Evolutionary conservation across 805 yeast genomes (phyloP).

Genomic region (Dipodascus albidus): DNA sequence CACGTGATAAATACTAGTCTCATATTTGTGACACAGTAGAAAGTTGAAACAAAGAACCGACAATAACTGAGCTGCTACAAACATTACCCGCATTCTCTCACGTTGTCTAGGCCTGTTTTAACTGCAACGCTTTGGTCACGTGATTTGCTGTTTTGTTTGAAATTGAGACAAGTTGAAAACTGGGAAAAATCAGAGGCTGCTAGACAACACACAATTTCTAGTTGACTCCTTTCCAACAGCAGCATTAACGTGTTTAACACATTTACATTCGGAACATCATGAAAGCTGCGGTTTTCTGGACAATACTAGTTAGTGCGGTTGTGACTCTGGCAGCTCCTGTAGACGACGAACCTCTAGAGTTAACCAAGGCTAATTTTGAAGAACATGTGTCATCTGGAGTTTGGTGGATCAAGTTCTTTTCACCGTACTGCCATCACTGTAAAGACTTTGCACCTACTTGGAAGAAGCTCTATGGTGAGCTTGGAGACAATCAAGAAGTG

Average conservation of each 20-base stretch:
- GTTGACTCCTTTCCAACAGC: too few species aligned
- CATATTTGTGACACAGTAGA: too few species aligned
- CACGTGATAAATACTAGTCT: too few species aligned
- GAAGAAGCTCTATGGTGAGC: constrained; percentile 49
- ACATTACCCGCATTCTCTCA: too few species aligned
- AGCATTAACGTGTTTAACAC: background rate
- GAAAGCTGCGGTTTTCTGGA: background rate
- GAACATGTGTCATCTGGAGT: constrained; percentile 37
- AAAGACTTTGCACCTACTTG: constrained; percentile 68
- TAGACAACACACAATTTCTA: too few species aligned
- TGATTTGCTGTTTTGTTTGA: too few species aligned
- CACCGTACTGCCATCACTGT: constrained; percentile 88
- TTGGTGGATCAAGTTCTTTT: constrained; percentile 76
- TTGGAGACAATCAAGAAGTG: constrained; percentile 42
- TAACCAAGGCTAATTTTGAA: constrained; percentile 43
- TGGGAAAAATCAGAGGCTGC: too few species aligned
- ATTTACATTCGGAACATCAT: background rate
- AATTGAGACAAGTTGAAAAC: too few species aligned
- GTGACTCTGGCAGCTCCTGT: background rate
- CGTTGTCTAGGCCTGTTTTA: too few species aligned
- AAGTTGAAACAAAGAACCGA: too few species aligned
- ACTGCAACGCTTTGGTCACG: too few species aligned
- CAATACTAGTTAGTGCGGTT: background rate
- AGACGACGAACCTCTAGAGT: constrained; percentile 33
- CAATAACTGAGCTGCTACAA: too few species aligned